Percentiles rank a stretch among this genome's conserved stretches.
These are phyloP conservation scores for Monosporascus sp. DNA, from an alignment of 2,329 filamentous ascomycete genomes.

Conservation along the genomic window DNA sequence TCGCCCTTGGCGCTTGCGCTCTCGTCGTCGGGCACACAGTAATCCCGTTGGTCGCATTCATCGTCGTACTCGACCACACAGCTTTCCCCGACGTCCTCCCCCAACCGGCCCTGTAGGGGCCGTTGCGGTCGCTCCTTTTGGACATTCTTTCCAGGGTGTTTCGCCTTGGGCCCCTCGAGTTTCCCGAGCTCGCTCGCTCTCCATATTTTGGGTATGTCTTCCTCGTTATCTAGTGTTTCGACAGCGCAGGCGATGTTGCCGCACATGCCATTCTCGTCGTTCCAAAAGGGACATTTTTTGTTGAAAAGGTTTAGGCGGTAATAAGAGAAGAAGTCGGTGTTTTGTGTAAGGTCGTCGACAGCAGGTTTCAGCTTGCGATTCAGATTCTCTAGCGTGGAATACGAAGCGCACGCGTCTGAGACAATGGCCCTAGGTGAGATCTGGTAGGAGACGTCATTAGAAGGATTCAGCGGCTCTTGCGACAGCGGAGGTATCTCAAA, in stretches of 20 bases:
- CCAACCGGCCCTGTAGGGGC: conserved; percentile 76
- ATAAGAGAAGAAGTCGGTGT: conserved; percentile 97
- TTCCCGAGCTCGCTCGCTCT: conserved; percentile 87
- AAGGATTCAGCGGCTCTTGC: conserved; percentile 19
- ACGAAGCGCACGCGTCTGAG: conserved; percentile 90
- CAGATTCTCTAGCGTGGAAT: conserved; percentile 79
- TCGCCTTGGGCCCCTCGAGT: conserved; percentile 83
- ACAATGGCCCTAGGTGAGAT: conserved; percentile 86
- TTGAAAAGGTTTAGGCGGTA: conserved; percentile 94
- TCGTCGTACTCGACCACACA: conserved; percentile 97
- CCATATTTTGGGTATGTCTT: conserved; percentile 90
- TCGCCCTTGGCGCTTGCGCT: conserved; percentile 81
- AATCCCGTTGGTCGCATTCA: conserved; percentile 93
- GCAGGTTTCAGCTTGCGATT: conserved; percentile 73
- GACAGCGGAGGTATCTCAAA: conserved; percentile 13
- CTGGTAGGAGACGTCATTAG: conserved; percentile 48
- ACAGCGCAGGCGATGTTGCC: conserved; percentile 96
- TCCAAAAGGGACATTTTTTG: conserved; percentile 94
- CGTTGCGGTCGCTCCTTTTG: conserved; percentile 65
- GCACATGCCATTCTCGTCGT: conserved; percentile 87
- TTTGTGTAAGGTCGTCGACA: conserved; percentile 73
- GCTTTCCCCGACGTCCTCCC: conserved; percentile 84
- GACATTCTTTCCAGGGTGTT: conserved; percentile 72
- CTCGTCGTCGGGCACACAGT: conserved; percentile 94
- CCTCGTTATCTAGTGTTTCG: conserved; percentile 89